Conservation (phyloP, 2,329 filamentous ascomycete genomes). For the Fusarium chaquense region DNA sequence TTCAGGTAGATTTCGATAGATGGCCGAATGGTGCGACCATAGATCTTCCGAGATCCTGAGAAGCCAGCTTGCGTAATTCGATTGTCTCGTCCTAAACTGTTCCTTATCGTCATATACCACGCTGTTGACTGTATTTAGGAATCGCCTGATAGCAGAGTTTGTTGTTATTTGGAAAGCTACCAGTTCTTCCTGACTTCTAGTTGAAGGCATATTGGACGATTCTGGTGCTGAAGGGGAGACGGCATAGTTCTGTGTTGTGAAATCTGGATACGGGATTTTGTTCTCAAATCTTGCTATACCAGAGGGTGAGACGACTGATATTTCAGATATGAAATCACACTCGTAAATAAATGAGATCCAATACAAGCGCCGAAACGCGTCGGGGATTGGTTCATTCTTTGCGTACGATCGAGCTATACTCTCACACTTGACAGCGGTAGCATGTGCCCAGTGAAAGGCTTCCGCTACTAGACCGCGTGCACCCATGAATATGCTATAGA, state of each 20-base stretch:
- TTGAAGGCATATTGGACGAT: neutral
- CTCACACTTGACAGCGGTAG: constrained; percentile 48
- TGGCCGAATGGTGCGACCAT: constrained; percentile 45
- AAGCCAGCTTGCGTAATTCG: constrained; percentile 46
- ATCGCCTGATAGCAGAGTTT: constrained; percentile 49
- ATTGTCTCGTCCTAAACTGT: constrained; percentile 33
- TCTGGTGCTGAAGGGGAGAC: neutral
- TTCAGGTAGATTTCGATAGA: constrained; percentile 47
- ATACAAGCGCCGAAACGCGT: constrained; percentile 46
- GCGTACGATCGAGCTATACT: constrained; percentile 34
- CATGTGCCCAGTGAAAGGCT: constrained; percentile 46
- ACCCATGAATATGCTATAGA: constrained; percentile 44
- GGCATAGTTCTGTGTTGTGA: rapidly evolving
- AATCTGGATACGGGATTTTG: constrained; percentile 28
- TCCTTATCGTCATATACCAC: constrained; percentile 49
- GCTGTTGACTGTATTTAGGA: constrained; percentile 49
- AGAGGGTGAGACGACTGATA: constrained; percentile 47
- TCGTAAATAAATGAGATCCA: constrained; percentile 51
- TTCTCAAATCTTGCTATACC: constrained; percentile 50
- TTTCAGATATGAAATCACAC: constrained; percentile 49
- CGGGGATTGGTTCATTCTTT: constrained; percentile 7
- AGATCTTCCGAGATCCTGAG: constrained; percentile 45
- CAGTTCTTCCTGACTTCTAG: constrained; percentile 37
- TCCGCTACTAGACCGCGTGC: constrained; percentile 43
- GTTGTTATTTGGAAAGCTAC: constrained; percentile 50